Evolutionary conservation across 768 basidiomycete species (phyloP).

Genomic region (Heimioporus sp.): DNA sequence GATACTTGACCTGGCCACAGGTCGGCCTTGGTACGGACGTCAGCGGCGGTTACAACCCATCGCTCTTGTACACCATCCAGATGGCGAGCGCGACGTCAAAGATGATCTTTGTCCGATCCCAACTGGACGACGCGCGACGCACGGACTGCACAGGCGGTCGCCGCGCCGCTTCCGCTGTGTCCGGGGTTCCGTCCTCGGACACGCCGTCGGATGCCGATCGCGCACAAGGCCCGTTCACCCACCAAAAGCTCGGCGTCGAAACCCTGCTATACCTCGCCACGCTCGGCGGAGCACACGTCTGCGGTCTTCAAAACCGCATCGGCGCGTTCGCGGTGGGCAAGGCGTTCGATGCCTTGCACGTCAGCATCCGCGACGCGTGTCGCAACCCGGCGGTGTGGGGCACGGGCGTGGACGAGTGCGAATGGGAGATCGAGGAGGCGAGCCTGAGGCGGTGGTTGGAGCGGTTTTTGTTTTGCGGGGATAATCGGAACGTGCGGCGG

Average conservation of each 20-base stretch:
- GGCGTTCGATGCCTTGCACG: slow-evolving; percentile 85
- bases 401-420: slow-evolving; percentile 4
- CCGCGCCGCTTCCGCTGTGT: too few species aligned
- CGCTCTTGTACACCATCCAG: slow-evolving; percentile 73
- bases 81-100: slow-evolving; percentile 82
- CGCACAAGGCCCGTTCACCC: slow-evolving; percentile 39
- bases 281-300: slow-evolving; percentile 84
- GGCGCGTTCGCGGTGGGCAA: slow-evolving; percentile 82
- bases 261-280: slow-evolving; percentile 90
- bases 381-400: slow-evolving; percentile 62
- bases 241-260: slow-evolving; percentile 66
- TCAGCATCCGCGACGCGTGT: slow-evolving; percentile 52
- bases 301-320: slow-evolving; percentile 59
- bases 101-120: slow-evolving; percentile 53
- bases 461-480: slow-evolving; percentile 81
- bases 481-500: slow-evolving; percentile 73
- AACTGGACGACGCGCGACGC: slow-evolving; percentile 8
- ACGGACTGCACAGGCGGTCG: background rate
- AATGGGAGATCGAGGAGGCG: slow-evolving; percentile 13
- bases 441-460: slow-evolving; percentile 62
- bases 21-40: slow-evolving; percentile 93
- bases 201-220: too few species aligned
- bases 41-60: slow-evolving; percentile 82
- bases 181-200: too few species aligned
- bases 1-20: slow-evolving; percentile 36